Evolutionary conservation across 208 protist genomes (phyloP).

Genomic region (Leishmania amazonensis): DNA sequence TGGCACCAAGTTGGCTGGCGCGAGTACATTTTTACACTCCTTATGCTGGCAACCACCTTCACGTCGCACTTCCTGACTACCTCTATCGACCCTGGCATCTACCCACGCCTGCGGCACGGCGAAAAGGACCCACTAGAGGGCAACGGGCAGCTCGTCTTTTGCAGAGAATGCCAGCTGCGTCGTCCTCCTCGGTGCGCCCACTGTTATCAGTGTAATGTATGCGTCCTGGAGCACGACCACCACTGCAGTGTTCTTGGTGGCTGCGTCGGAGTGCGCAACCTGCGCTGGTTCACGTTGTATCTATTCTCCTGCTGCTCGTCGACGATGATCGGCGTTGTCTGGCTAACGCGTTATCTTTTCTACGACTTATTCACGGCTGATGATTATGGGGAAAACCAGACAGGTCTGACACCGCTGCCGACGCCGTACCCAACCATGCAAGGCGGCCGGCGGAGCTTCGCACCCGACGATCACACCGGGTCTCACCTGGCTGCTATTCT

Average conservation of each 20-base stretch:
- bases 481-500: slow-evolving; percentile 31
- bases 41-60: slow-evolving; percentile 49
- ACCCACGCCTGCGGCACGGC: slow-evolving; percentile 61
- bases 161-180: slow-evolving; percentile 63
- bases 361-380: slow-evolving; percentile 21
- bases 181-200: slow-evolving; percentile 84
- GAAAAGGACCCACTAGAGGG: slow-evolving; percentile 66
- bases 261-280: slow-evolving; percentile 80
- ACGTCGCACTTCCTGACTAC: slow-evolving; percentile 51
- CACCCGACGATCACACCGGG: slow-evolving; percentile 1
- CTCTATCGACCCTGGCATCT: slow-evolving; percentile 77
- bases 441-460: slow-evolving; percentile 51
- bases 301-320: slow-evolving; percentile 26
- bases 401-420: slow-evolving; percentile 25
- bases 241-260: slow-evolving; percentile 89
- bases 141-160: slow-evolving; percentile 53
- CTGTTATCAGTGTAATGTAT: slow-evolving; percentile 87
- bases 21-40: slow-evolving; percentile 43
- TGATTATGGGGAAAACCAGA: not conserved
- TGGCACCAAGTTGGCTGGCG: slow-evolving; percentile 43
- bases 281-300: slow-evolving; percentile 88
- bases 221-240: slow-evolving; percentile 87
- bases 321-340: slow-evolving; percentile 46
- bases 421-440: slow-evolving; percentile 53
- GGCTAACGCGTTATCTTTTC: slow-evolving; percentile 38